Conservation (phyloP, 805 yeast species). For the Yarrowia sp. region DNA sequence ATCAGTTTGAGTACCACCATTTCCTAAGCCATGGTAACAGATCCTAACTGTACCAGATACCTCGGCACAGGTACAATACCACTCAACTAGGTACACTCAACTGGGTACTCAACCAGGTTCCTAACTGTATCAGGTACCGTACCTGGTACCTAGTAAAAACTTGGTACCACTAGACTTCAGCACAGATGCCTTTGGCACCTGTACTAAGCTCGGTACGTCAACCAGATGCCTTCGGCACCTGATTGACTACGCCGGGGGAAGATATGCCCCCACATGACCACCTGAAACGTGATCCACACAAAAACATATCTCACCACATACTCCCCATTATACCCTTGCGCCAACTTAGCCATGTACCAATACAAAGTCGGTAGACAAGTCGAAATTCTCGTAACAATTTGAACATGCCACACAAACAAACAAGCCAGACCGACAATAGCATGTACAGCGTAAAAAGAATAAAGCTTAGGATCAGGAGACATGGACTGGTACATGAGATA, state of each 20-base stretch:
- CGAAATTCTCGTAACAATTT: slow-evolving; percentile 75
- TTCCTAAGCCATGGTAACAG: no score
- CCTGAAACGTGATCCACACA: slow-evolving; percentile 65
- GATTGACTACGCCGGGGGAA: slow-evolving; percentile 77
- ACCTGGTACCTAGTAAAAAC: no score
- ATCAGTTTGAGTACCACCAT: no score
- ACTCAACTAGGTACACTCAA: no score
- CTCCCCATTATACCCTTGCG: background rate
- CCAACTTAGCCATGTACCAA: slow-evolving; percentile 57
- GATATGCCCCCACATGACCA: slow-evolving; percentile 73
- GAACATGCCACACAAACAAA: slow-evolving; percentile 71
- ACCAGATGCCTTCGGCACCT: no score
- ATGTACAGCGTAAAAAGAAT: slow-evolving; percentile 39
- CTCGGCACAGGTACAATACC: no score
- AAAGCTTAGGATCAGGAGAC: slow-evolving; percentile 32
- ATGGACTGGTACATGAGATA: slow-evolving; percentile 41
- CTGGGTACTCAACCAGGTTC: no score
- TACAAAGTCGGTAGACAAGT: slow-evolving; percentile 71
- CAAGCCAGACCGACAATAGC: slow-evolving; percentile 47
- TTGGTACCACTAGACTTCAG: no score
- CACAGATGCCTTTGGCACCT: no score
- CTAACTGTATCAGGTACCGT: no score
- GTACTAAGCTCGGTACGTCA: no score
- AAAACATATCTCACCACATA: slow-evolving; percentile 43
- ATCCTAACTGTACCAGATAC: no score